A percentile compares a stretch with the other conserved stretches of the same genome.
These are phyloP conservation scores for Penicillium hordei DNA, from an alignment of 2,329 filamentous ascomycete genomes.

Conservation along the genomic window DNA sequence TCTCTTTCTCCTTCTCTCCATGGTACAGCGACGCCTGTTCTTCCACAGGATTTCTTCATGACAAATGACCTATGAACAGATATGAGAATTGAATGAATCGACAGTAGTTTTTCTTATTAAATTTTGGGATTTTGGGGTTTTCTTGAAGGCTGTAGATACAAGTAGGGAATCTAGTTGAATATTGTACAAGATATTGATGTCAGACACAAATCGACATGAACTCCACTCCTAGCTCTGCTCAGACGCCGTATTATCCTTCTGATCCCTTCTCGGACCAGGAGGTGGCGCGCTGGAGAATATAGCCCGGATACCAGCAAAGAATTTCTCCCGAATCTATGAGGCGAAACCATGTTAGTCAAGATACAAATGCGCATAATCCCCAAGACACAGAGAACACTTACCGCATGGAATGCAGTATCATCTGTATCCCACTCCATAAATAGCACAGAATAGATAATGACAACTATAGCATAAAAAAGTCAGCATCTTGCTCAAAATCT, in stretches of 20 bases:
- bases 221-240: background rate
- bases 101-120: background rate
- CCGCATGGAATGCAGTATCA: slow-evolving; percentile 43
- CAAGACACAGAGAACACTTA: slow-evolving; percentile 25
- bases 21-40: slow-evolving; percentile 22
- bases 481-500: slow-evolving; percentile 9
- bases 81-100: slow-evolving; percentile 26
- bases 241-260: slow-evolving; percentile 13
- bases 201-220: background rate
- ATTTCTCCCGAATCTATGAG: slow-evolving; percentile 34
- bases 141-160: background rate
- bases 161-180: slow-evolving; percentile 7
- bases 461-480: slow-evolving; percentile 32
- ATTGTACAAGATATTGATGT: slow-evolving; percentile 4
- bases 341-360: background rate
- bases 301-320: slow-evolving; percentile 34
- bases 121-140: background rate
- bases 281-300: slow-evolving; percentile 37
- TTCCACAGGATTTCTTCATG: slow-evolving; percentile 23
- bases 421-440: slow-evolving; percentile 48
- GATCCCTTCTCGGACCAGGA: slow-evolving; percentile 27
- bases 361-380: background rate
- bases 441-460: slow-evolving; percentile 44
- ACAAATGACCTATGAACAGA: slow-evolving; percentile 26
- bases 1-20: slow-evolving; percentile 11